Percentiles rank a stretch among this genome's conserved stretches.
These are phyloP conservation scores for Rhizoclosmatium globosum DNA, from an alignment of 192 early-diverging fungal species.

Conservation along the genomic window DNA sequence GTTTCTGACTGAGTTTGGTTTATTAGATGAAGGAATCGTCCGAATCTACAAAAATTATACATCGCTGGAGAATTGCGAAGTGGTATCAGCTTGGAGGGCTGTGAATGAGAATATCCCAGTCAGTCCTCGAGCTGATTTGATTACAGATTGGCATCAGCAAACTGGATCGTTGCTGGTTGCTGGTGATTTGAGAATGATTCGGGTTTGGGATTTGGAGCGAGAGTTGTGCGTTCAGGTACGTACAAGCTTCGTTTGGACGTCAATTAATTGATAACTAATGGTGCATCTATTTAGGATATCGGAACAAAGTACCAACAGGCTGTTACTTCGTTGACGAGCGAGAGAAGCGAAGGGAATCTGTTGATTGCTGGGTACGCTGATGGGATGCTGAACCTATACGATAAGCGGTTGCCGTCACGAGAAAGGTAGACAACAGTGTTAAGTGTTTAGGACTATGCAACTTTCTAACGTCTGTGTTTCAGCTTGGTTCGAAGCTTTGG, in stretches of 20 bases:
- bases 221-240: conserved; percentile 76
- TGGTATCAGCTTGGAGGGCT: conserved; percentile 80
- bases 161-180: conserved; percentile 70
- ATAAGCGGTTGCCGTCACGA: conserved; percentile 61
- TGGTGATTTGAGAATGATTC: conserved; percentile 71
- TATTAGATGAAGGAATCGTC: conserved; percentile 78
- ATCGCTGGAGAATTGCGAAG: conserved; percentile 60
- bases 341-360: conserved; percentile 66
- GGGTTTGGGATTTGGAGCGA: conserved; percentile 83
- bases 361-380: conserved; percentile 80
- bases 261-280: no score
- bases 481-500: conserved; percentile 66
- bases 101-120: conserved; percentile 71
- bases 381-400: conserved; percentile 75
- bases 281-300: conserved; percentile 21
- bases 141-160: conserved; percentile 83
- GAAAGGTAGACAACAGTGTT: conserved; percentile 55
- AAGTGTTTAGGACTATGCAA: not conserved
- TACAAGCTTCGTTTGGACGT: no score
- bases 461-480: not conserved
- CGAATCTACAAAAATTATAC: conserved; percentile 79
- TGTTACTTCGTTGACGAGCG: conserved; percentile 73
- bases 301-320: conserved; percentile 29
- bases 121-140: conserved; percentile 54
- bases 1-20: not conserved